A percentile compares a stretch with the other conserved stretches of the same genome.
phyloP scores from a whole-genome alignment of 2,329 filamentous ascomycete species.

The Kalmusia sp. region DNA sequence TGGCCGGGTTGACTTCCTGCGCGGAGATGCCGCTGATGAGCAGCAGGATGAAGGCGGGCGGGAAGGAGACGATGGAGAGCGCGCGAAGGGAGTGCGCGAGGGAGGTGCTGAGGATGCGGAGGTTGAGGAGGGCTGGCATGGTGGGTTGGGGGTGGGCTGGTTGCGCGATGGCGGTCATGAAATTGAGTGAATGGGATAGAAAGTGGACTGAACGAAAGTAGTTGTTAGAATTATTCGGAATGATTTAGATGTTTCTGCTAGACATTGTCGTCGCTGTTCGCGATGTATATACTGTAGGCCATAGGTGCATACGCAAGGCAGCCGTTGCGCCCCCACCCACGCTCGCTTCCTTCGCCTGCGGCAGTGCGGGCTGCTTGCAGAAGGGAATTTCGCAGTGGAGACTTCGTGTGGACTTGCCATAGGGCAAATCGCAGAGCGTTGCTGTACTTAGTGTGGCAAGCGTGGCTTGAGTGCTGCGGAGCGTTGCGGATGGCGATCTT shows the following conservation, averaged over 20 bases:
- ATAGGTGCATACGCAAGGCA: not conserved
- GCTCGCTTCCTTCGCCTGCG: not conserved
- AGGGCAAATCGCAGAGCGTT: too few species aligned
- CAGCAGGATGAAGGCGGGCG: conserved; percentile 34
- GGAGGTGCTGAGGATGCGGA: conserved; percentile 33
- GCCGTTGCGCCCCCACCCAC: not conserved
- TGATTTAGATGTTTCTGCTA: too few species aligned
- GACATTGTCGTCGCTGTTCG: too few species aligned
- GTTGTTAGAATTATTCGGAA: too few species aligned
- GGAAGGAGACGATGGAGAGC: conserved; percentile 29
- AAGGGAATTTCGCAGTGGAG: too few species aligned
- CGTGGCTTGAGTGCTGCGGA: not conserved
- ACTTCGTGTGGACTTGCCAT: too few species aligned
- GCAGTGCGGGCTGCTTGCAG: too few species aligned
- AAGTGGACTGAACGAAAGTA: too few species aligned
- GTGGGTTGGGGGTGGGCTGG: not conserved
- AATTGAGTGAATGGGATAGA: not conserved
- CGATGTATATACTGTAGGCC: too few species aligned
- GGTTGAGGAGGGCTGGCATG: conserved; percentile 22
- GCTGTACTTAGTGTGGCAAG: not conserved
- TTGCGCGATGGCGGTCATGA: not conserved
- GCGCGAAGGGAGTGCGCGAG: conserved; percentile 30
- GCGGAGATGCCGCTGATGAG: conserved; percentile 33
- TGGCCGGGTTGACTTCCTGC: conserved; percentile 31
- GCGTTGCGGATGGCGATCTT: not conserved